phyloP scores from a whole-genome alignment of 345 rosid species.

The Citrus medica region DNA sequence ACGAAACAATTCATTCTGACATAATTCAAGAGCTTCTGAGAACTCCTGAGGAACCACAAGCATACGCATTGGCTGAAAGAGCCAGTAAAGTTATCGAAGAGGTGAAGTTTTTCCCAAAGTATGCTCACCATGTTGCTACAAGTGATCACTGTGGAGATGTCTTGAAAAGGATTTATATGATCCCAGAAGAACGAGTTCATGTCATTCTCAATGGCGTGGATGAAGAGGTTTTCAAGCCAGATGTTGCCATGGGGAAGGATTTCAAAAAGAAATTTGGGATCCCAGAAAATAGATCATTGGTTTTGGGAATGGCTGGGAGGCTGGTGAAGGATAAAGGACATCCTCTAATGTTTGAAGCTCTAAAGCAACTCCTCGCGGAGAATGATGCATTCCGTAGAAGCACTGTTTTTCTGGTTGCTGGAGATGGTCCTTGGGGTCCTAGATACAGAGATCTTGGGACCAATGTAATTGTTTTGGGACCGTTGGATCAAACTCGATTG shows the following conservation, averaged over 20 bases:
- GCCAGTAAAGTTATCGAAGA: constrained; percentile 64
- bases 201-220: constrained; percentile 84
- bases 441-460: constrained; percentile 73
- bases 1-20: constrained; percentile 86
- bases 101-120: constrained; percentile 78
- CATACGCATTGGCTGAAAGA: constrained; percentile 56
- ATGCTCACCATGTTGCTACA: constrained; percentile 87
- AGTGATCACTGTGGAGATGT: constrained; percentile 93
- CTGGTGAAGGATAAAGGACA: constrained; percentile 88
- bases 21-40: constrained; percentile 80
- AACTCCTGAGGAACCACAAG: constrained; percentile 47
- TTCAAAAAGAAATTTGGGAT: constrained; percentile 56
- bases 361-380: constrained; percentile 59
- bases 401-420: constrained; percentile 65
- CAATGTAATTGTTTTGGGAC: constrained; percentile 68
- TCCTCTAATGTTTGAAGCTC: constrained; percentile 72
- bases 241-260: constrained; percentile 39
- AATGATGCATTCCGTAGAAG: constrained; percentile 42
- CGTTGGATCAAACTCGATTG: constrained; percentile 63
- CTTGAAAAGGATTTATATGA: constrained; percentile 84
- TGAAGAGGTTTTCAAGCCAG: constrained; percentile 63
- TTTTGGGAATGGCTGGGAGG: constrained; percentile 89
- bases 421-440: constrained; percentile 93
- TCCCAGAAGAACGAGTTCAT: constrained; percentile 89
- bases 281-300: constrained; percentile 33